Evolutionary conservation across 148 eudicot species (phyloP), one percentile per base, ranked within the genome.

Genomic region (Agrostemma githago): DNA sequence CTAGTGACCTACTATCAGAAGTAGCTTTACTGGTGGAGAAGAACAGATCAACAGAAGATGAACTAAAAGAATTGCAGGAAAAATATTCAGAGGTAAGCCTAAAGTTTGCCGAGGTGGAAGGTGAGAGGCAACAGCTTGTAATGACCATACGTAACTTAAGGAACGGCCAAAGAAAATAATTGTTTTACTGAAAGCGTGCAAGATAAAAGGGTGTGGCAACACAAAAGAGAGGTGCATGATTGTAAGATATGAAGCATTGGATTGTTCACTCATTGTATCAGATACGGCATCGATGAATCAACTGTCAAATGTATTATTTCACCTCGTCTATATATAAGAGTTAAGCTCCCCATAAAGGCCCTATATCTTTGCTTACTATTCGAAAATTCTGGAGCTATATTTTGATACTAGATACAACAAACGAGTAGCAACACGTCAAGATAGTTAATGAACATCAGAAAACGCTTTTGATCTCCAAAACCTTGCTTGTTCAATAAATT

Each of bases 91-190:
- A 88, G 34, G 88, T 92, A 76, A 94, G 99, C 79, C 86, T 96
- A 62, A 92, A 87, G 79, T 96, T 96, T 78, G 99, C 97, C 5
- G 99, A 96, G 86, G 97, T 96, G 26, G 99, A 96, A 81, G 95
- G 97, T 70, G 96, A 88, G 81, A 83, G 98, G 80, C 86, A 86
- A 73, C 89, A 83, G 57, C 85, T 86, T 19, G 86, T 84, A 70
- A 82, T 90, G 96, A 84, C 88, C 53, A 62, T 90, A 38, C 96
- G 92, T 59, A 88, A 86, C 79, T 76, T 90, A 68, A 84, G 80
- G 77, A 85, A 84, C 76, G 88, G 88, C 43, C 90, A 88, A 79
- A 88, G 82, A 85, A 83, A 77, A 79, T 89, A 82, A 77, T 38
- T 43, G 17, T 15, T 14, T 2, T 7, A 46, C 16, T 39, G 37